These are phyloP conservation scores for Mycena filopes DNA, from an alignment of 768 basidiomycete species.

Conservation along the genomic window DNA sequence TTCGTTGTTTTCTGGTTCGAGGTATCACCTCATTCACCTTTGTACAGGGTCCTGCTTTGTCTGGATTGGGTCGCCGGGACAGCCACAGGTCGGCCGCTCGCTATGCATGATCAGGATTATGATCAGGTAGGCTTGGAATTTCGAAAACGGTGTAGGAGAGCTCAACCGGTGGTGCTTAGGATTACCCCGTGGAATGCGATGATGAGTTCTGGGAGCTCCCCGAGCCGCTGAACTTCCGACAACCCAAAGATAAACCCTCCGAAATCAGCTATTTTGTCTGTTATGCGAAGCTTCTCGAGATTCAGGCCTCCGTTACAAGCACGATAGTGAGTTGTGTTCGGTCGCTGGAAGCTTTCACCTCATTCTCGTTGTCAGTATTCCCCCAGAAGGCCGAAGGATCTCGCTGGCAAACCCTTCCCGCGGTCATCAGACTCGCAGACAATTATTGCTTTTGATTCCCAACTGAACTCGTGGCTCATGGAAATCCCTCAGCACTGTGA, in stretches of 20 bases:
- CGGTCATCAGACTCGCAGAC: constrained; percentile 70
- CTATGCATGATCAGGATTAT: constrained; percentile 80
- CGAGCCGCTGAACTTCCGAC: constrained; percentile 70
- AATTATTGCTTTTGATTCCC: constrained; percentile 80
- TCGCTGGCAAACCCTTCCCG: constrained; percentile 56
- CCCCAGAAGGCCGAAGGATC: constrained; percentile 70
- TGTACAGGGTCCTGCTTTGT: constrained; percentile 59
- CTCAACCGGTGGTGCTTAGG: too few species aligned
- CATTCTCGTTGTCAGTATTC: constrained; percentile 63
- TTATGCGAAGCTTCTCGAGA: constrained; percentile 66
- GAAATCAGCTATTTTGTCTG: constrained; percentile 65
- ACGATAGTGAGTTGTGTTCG: constrained; percentile 57
- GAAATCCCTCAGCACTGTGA: constrained; percentile 69
- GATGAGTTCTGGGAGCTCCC: constrained; percentile 80
- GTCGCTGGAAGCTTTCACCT: not conserved
- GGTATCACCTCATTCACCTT: not conserved
- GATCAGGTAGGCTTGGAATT: too few species aligned
- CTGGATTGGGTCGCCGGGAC: constrained; percentile 62
- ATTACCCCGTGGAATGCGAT: constrained; percentile 68
- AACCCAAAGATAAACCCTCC: constrained; percentile 69
- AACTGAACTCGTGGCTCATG: constrained; percentile 81
- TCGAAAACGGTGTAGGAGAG: too few species aligned
- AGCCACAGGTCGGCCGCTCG: constrained; percentile 73
- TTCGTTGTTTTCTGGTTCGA: constrained; percentile 25
- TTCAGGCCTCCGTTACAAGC: constrained; percentile 68